Base-by-base conservation (phyloP, 2,329 filamentous ascomycete species). In the Volutella citrinella region DNA sequence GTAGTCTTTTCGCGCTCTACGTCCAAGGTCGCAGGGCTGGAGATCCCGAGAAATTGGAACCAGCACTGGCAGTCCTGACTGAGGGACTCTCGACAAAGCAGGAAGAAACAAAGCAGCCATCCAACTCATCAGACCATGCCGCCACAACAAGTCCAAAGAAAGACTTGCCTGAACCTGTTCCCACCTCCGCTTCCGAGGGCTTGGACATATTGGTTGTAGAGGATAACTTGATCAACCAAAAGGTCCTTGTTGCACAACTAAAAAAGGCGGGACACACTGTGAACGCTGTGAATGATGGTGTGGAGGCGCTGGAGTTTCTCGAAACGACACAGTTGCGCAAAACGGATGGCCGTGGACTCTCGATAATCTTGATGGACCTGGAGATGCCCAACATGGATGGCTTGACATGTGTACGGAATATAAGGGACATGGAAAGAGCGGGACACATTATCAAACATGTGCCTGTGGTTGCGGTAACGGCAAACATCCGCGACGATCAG, bases 181-280 rank as follows among this genome's bases (percentile, higher is more conserved):
- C 6, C 25, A 32, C 7, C 38, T 36, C 5, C 15, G 16, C 4
- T n/a, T n/a, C n/a, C n/a, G n/a, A n/a, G n/a, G 11, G 72, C 8
- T 64, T 78, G 38, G 70, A 70, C 23, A 72, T 84, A 3, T 60
- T 84, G 7, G 62, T 84, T 4, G 80, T 84, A 1, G 80, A 84
- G 54, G 80, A 84, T 50, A 84, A 84, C 49, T 63, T 71, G 5
- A 80, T 82, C 42, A 84, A 84, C 52, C 80, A 83, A 50, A 81
- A 80, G 46, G 80, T 82, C 24, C 59, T 84, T 2, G 60, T 81
- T n/a, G 80, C 79, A 30, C 81, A 80, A 52, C 63, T 84, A 6
- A 67, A 66, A 35, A 81, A 80, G 48, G 69, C 74, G 12, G 70
- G 74, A 5, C 72, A 82, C 36, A 66, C 66, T 5, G 78, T 78